Evolutionary conservation across 345 rosid species (phyloP), one percentile per base, ranked within the genome.

Genomic region (Abelmoschus esculentus): DNA sequence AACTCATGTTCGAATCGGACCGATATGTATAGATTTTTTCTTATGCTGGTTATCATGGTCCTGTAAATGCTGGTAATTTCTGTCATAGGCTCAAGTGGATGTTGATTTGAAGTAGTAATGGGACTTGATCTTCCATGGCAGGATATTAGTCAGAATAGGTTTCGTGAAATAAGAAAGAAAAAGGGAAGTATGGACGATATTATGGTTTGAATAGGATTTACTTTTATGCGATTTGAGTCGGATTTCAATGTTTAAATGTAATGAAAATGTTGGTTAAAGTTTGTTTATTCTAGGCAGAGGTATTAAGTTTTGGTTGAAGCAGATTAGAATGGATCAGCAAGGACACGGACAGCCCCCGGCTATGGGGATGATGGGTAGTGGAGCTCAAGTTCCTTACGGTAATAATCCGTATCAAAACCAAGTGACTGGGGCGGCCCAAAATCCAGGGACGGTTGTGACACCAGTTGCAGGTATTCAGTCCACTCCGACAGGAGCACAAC

Each of bases 261-360:
- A 55, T 19, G 38, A 50, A 40, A 57, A 57, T 66, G 17, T 47
- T n/a, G 5, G 22, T 31, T 32, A 26, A 38, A 69, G 63, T 69
- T 56, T 70, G 34, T 73, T 72, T 2, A n/a, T 72, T 47, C 19
- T 53, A 68, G 59, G 54, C 66, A 44, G 66, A 66, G 58, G 50
- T 59, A 19, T 55, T 57, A 67, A 58, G 55, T 29, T 75, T 75
- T 66, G 54, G 47, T 55, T 72, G 26, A 4, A 19, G 11, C 54
- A 61, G 62, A 62, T 73, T 62, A 77, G 65, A 74, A 92, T 92
- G 98, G 96, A 90, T 67, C 95, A 85, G 74, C 96, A 85, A 85
- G 89, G 86, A 67, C 86, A 84, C 59, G 89, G 90, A 62, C 92
- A 92, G 63, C 82, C 88, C 53, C 84, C 89, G 1, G 81, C 84